phyloP scores from a whole-genome alignment of 225 moss, liverwort and hornwort genomes.

The Anthoceros angustus region DNA sequence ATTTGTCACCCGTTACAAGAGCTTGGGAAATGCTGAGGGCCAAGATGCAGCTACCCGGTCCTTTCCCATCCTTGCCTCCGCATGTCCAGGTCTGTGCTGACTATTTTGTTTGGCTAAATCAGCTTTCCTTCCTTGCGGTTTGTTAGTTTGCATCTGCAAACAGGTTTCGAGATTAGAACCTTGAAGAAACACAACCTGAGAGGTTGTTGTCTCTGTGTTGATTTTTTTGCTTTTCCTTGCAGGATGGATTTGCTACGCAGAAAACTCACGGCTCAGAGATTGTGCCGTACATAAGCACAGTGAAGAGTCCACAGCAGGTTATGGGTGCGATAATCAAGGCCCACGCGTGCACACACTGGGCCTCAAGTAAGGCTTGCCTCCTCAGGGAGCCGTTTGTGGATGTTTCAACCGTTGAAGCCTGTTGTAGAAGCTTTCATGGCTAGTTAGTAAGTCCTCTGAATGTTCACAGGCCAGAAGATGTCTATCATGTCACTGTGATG shows the following conservation, averaged over 20 bases:
- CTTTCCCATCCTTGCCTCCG: constrained; percentile 65
- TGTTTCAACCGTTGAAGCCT: not conserved
- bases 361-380: constrained; percentile 9
- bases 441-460: not conserved
- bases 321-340: constrained; percentile 84
- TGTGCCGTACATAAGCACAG: constrained; percentile 79
- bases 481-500: constrained; percentile 89
- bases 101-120: not conserved
- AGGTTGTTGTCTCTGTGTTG: not conserved
- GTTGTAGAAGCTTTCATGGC: not conserved
- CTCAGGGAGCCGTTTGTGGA: not conserved
- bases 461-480: constrained; percentile 32
- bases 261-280: constrained; percentile 82
- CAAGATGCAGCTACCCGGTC: constrained; percentile 14
- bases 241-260: constrained; percentile 98
- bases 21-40: constrained; percentile 7
- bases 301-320: constrained; percentile 96
- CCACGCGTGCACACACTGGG: constrained; percentile 40
- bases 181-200: not conserved
- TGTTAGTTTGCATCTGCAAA: not conserved
- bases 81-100: constrained; percentile 49
- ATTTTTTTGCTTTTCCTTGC: not conserved
- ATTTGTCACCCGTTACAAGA: constrained; percentile 46
- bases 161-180: not conserved
- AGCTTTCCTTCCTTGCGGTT: not conserved